Percentiles rank a stretch among this genome's conserved stretches.
Evolutionary conservation across 2,329 filamentous ascomycete species (phyloP).

Genomic region (Colletotrichum navitas): DNA sequence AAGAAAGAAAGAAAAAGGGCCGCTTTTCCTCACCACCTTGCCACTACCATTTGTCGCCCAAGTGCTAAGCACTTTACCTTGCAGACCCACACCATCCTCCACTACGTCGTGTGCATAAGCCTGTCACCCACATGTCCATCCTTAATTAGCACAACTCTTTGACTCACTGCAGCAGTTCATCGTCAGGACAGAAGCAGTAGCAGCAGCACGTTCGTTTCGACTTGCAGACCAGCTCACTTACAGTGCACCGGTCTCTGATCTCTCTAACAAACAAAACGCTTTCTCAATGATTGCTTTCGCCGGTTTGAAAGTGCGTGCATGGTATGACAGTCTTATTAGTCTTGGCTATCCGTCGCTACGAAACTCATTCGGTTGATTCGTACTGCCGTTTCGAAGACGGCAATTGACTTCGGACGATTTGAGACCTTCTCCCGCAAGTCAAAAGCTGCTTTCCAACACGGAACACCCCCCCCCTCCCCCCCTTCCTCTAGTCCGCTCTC

Average conservation of each 20-base stretch:
- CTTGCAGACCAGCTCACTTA: conserved; percentile 16
- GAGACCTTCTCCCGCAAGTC: conserved; percentile 23
- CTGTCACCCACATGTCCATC: conserved; percentile 27
- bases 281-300: conserved; percentile 17
- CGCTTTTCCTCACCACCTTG: too few species aligned
- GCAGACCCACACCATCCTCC: conserved; percentile 22
- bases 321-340: conserved; percentile 23
- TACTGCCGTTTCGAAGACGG: conserved; percentile 28
- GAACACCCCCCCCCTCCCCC: neutral
- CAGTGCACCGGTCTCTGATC: conserved; percentile 9
- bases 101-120: conserved; percentile 27
- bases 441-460: conserved; percentile 21
- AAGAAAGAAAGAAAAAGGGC: too few species aligned
- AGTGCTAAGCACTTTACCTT: too few species aligned
- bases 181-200: neutral
- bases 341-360: conserved; percentile 27
- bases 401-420: conserved; percentile 30
- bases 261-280: conserved; percentile 12
- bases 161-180: conserved; percentile 4
- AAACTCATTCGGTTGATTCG: conserved; percentile 25
- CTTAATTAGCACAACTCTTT: conserved; percentile 14
- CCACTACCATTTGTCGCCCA: too few species aligned
- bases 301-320: conserved; percentile 21
- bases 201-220: neutral
- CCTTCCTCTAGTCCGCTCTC: neutral